phyloP scores from a whole-genome alignment of 768 basidiomycete species.

The Myochromella boudieri region DNA sequence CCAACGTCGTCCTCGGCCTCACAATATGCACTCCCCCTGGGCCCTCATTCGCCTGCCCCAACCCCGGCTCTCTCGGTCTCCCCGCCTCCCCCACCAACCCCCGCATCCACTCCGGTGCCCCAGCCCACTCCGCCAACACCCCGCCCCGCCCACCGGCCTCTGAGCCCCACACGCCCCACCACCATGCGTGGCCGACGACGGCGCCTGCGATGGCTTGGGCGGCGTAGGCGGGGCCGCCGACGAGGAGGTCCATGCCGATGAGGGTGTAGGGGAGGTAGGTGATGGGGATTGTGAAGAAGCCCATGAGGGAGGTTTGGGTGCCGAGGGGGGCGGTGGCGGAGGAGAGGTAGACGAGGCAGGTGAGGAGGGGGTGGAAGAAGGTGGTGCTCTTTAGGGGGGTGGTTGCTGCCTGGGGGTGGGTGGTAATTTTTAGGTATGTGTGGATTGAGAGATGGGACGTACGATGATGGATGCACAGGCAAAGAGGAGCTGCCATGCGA shows the following conservation, averaged over 20 bases:
- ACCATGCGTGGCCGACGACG: conserved; percentile 80
- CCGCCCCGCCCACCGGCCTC: conserved; percentile 42
- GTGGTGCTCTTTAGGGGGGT: conserved; percentile 55
- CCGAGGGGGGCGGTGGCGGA: conserved; percentile 66
- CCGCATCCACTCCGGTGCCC: conserved; percentile 61
- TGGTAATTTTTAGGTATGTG: not conserved
- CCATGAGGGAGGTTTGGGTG: conserved; percentile 72
- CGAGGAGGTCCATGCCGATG: conserved; percentile 69
- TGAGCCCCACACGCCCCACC: conserved; percentile 67
- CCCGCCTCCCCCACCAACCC: conserved; percentile 44
- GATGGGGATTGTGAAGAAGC: conserved; percentile 72
- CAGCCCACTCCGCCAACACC: conserved; percentile 36
- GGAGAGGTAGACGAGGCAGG: conserved; percentile 68
- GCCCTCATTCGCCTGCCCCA: conserved; percentile 34
- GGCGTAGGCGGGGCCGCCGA: conserved; percentile 56
- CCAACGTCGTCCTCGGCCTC: conserved; percentile 43
- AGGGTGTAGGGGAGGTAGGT: conserved; percentile 74
- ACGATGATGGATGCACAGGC: conserved; percentile 61
- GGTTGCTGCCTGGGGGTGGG: conserved; percentile 43
- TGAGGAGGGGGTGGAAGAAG: conserved; percentile 65
- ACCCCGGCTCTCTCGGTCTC: conserved; percentile 21
- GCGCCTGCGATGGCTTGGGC: conserved; percentile 64
- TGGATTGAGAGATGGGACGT: conserved; percentile 24
- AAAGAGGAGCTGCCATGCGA: conserved; percentile 71
- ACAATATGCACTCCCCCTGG: conserved; percentile 58